Base-by-base conservation (phyloP, 352 stramenopile species). In the Peronospora destructor region DNA sequence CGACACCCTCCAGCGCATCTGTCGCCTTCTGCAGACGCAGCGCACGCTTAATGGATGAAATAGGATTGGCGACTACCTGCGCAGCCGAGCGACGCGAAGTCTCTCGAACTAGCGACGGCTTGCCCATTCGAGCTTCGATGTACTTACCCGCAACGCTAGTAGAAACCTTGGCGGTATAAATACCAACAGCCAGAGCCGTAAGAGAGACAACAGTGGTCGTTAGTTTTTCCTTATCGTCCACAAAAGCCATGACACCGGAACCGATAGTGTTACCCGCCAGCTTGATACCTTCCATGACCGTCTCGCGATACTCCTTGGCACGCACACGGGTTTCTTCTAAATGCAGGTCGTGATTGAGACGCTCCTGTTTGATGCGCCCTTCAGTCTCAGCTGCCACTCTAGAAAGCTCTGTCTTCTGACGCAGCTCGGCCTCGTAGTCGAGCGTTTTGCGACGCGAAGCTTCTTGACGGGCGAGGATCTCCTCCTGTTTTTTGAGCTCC, bases 401-500 rank as follows among this genome's bases (percentile, higher is more conserved):
- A 55, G 93, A 91, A 23, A 98, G 64, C 67, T 98, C 95, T 0
- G 94, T 98, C 65, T 94, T 84, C 53, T 94, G 86, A 35, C 93
- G 79, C 49, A 97, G 69, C 62, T 98, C 89, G 19, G 94, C 93
- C 72, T 99, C 96, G 61, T 98, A 97, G 66, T 98, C 94, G 36
- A 98, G 81, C 14, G 95, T 99, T 75, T 98, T 97, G 41, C 95
- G 87, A 59, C 95, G 76, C 64, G 97, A 97, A 14, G 87, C 82
- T 76, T 99, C 95, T 63, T 98, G 92, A 40, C 93, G 81, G 50
- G 84, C 80, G 3, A 97, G 81, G 70, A 97, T 97, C 77, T 99
- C 95, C 75, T 99, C 96, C 74, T 98, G 92, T 66, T 98, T 98
- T 77, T 97, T 96, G 17, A 98, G 67, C 76, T 98, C 92, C 66